Base-by-base conservation (phyloP, 2,329 filamentous ascomycete genomes). In the Mycogone perniciosa region DNA sequence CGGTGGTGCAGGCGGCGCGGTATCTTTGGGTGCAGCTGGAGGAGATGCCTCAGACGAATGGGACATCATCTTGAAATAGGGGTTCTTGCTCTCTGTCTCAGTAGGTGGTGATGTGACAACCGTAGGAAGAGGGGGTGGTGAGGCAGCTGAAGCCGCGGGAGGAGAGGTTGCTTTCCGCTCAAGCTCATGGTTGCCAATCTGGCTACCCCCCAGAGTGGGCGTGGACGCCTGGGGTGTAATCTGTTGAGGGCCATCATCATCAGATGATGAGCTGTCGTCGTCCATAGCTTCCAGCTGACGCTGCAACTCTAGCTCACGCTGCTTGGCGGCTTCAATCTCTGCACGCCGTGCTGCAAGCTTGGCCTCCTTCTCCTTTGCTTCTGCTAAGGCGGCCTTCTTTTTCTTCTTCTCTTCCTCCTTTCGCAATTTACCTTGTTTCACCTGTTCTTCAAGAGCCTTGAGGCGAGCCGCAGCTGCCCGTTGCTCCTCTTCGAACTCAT, bases 331-430 rank as follows among this genome's bases (percentile, higher is more conserved):
- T 68, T 97, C 93, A 51, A 97, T 86, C 69, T 99, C 92, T 1
- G 89, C 91, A 59, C 89, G 84, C 61, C 93, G 88, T 34, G 88
- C 86, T 27, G 88, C 88, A 57, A 96, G 75, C 65, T 87, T 86
- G 48, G 84, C 76, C 67, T 97, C 92, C 65, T 95, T 91, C 61
- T 96, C 89, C 68, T 89, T 92, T 6, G 90, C 82, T 59, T 93
- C 89, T 45, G 86, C 87, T 62, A 88, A 77, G 7, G 90, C 90
- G 26, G 89, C 92, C 72, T 96, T 91, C 75, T 90, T 93, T 60
- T 81, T 86, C 56, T 85, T 88, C 76, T 95, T 96, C 72, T 96
- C 93, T 67, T 99, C 93, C 59, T 95, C 88, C 70, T 96, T 97
- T 76, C 89, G 92, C 47, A 97, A 73, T 73, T 97, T 99, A 62